phyloP scores from a whole-genome alignment of 192 early-diverging fungal genomes.

The Spizellomyces sp. region DNA sequence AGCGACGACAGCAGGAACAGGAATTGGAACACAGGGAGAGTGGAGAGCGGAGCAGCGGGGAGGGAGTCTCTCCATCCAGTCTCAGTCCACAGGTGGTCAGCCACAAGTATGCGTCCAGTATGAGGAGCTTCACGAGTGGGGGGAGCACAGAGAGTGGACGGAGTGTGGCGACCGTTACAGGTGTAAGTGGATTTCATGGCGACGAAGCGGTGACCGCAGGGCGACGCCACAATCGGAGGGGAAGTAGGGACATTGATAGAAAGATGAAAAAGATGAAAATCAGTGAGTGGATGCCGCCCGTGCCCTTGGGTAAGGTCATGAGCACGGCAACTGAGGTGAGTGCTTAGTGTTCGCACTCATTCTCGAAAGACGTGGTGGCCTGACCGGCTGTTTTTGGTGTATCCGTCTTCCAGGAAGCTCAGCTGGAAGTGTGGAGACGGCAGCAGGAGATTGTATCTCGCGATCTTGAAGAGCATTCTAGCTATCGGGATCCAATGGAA shows the following conservation, averaged over 20 bases:
- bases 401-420: slow-evolving; percentile 27
- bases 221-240: not conserved
- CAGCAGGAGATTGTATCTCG: slow-evolving; percentile 28
- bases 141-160: slow-evolving; percentile 21
- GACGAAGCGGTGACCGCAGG: not conserved
- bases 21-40: slow-evolving; percentile 4
- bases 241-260: slow-evolving; percentile 16
- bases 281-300: slow-evolving; percentile 42
- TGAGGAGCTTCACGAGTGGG: slow-evolving; percentile 23
- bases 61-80: not conserved
- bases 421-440: slow-evolving; percentile 42
- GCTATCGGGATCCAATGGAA: slow-evolving; percentile 39
- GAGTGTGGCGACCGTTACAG: slow-evolving; percentile 12
- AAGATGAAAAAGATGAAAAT: slow-evolving; percentile 34
- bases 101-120: slow-evolving; percentile 17
- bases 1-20: slow-evolving; percentile 5
- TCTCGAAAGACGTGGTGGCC: not conserved
- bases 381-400: not conserved
- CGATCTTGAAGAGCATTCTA: slow-evolving; percentile 50
- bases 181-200: not conserved
- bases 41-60: slow-evolving; percentile 12
- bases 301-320: slow-evolving; percentile 31
- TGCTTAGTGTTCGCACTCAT: not conserved
- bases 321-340: slow-evolving; percentile 37
- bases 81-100: not conserved